A percentile compares a stretch with the other conserved stretches of the same genome.
Evolutionary conservation across 306 rosid species (phyloP).

Genomic region (Rosa multiflora): DNA sequence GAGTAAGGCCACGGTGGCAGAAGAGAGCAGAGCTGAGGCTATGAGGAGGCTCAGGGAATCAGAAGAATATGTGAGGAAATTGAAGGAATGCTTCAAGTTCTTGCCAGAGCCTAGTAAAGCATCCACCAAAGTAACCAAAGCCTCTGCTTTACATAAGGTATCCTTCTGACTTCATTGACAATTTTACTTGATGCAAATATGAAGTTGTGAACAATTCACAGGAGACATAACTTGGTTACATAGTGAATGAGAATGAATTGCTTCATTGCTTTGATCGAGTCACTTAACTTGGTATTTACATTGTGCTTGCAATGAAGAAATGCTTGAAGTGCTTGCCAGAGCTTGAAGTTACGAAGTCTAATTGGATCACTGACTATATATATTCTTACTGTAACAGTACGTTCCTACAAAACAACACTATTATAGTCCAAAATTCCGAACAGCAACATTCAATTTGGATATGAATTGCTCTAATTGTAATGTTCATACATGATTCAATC

Average conservation of each 20-base stretch:
- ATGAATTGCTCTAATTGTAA: neutral
- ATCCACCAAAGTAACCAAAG: neutral
- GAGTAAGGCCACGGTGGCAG: conserved; percentile 7
- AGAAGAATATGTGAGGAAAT: conserved; percentile 6
- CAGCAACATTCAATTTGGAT: neutral
- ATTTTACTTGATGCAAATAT: neutral
- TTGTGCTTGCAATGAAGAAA: neutral
- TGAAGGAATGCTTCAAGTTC: conserved; percentile 14
- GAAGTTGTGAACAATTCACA: neutral
- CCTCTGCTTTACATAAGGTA: conserved; percentile 8
- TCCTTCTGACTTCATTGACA: neutral
- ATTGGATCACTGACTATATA: neutral
- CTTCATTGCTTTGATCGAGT: neutral
- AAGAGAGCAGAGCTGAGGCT: conserved; percentile 14
- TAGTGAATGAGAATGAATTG: neutral
- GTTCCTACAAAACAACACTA: neutral
- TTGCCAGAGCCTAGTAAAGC: conserved; percentile 4
- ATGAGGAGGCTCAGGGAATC: conserved; percentile 17
- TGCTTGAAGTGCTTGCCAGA: neutral
- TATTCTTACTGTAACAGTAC: neutral
- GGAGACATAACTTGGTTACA: neutral
- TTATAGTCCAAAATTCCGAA: neutral
- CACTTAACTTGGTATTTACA: neutral
- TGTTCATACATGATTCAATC: neutral
- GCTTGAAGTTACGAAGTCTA: neutral